These are phyloP conservation scores for Austropuccinia psidii DNA, from an alignment of 1,284 basidiomycete genomes.

Conservation along the genomic window DNA sequence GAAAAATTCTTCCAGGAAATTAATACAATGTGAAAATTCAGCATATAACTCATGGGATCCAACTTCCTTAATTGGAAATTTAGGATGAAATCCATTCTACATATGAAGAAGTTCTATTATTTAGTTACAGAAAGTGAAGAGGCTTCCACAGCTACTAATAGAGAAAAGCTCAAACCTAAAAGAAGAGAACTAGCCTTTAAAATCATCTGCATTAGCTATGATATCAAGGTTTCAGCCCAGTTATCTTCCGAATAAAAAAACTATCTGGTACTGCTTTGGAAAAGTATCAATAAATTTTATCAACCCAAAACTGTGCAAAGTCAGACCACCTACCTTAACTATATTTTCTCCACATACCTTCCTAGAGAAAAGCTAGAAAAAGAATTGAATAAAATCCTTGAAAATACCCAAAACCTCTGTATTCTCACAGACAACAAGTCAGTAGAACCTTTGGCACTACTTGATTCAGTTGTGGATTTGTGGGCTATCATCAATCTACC, in stretches of 20 bases:
- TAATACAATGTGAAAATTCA: neutral
- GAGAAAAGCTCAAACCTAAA: neutral
- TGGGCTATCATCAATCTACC: neutral
- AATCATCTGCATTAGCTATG: neutral
- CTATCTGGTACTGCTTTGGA: neutral
- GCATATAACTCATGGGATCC: neutral
- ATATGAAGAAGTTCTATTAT: neutral
- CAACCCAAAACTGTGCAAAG: neutral
- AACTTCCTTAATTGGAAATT: constrained; percentile 1
- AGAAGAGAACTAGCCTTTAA: neutral
- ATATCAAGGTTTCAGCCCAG: neutral
- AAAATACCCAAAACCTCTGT: neutral
- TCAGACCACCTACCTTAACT: neutral
- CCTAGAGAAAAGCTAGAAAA: neutral
- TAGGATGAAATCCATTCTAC: neutral
- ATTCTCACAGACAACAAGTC: neutral
- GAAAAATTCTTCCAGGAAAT: neutral
- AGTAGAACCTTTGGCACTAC: neutral
- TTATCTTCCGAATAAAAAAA: neutral
- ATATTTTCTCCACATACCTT: neutral
- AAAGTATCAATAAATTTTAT: neutral
- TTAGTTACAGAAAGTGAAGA: neutral
- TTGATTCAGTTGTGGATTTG: neutral
- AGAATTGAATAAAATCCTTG: neutral
- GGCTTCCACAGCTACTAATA: neutral